These are phyloP conservation scores for Eragrostis curvula DNA, from an alignment of 176 grass and related monocot genomes.

Conservation along the genomic window DNA sequence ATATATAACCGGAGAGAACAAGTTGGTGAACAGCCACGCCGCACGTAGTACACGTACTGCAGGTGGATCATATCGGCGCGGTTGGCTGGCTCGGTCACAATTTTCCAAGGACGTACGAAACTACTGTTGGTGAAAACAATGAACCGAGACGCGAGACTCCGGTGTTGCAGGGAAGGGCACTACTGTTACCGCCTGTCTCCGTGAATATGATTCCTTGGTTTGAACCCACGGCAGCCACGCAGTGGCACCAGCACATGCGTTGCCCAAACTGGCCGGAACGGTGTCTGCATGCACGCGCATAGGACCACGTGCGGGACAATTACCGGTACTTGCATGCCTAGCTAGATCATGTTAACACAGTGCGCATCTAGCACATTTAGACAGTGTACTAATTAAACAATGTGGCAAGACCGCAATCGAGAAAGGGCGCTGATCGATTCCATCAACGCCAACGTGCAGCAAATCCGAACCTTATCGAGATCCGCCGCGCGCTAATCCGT, in stretches of 20 bases:
- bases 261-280: background rate
- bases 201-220: background rate
- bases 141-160: background rate
- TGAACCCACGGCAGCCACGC: background rate
- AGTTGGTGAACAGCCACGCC: no score
- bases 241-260: constrained; percentile 27
- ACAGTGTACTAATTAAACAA: background rate
- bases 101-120: constrained; percentile 27
- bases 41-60: no score
- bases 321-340: background rate
- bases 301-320: constrained; percentile 22
- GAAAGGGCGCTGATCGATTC: no score
- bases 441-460: background rate
- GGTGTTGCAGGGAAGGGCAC: background rate
- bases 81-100: background rate
- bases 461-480: background rate
- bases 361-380: background rate
- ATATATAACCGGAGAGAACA: no score
- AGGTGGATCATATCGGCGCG: background rate
- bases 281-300: background rate
- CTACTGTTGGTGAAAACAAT: background rate
- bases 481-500: background rate
- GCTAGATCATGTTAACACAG: background rate
- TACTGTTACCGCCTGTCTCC: background rate
- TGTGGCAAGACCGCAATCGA: no score